These are phyloP conservation scores for Myriosclerotinia scirpicola DNA, from an alignment of 2,329 filamentous ascomycete species.

Conservation along the genomic window DNA sequence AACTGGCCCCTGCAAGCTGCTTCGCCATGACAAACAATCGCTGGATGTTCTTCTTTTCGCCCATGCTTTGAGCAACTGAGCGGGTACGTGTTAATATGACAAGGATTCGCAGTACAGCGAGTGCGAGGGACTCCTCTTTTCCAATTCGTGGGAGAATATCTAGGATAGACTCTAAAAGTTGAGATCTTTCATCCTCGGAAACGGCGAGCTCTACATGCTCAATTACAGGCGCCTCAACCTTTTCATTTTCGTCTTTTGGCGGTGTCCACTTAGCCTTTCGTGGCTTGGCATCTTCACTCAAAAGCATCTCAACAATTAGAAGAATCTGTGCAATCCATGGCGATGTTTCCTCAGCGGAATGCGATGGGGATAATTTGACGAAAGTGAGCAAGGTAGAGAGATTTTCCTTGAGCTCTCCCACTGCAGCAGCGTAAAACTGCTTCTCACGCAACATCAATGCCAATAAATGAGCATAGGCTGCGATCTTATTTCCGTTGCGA, in stretches of 20 bases:
- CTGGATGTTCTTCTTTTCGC: conserved; percentile 86
- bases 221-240: conserved; percentile 56
- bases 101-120: conserved; percentile 79
- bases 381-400: conserved; percentile 76
- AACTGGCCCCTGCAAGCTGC: conserved; percentile 78
- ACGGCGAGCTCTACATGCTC: conserved; percentile 62
- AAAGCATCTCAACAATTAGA: conserved; percentile 82
- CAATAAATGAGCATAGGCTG: conserved; percentile 88
- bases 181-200: conserved; percentile 62
- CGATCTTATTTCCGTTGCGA: conserved; percentile 61
- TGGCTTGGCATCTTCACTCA: conserved; percentile 87
- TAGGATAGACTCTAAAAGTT: conserved; percentile 74
- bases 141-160: conserved; percentile 82
- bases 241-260: conserved; percentile 52
- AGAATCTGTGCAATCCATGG: conserved; percentile 92
- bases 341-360: conserved; percentile 73
- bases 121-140: conserved; percentile 80
- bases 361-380: conserved; percentile 67
- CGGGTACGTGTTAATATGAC: conserved; percentile 84
- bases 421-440: conserved; percentile 74
- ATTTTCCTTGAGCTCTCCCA: conserved; percentile 73
- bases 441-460: conserved; percentile 83
- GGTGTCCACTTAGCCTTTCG: conserved; percentile 68
- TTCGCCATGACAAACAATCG: conserved; percentile 93
- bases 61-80: conserved; percentile 70